These are phyloP conservation scores for Xylaria multiplex DNA, from an alignment of 2,329 filamentous ascomycete genomes.

Conservation along the genomic window DNA sequence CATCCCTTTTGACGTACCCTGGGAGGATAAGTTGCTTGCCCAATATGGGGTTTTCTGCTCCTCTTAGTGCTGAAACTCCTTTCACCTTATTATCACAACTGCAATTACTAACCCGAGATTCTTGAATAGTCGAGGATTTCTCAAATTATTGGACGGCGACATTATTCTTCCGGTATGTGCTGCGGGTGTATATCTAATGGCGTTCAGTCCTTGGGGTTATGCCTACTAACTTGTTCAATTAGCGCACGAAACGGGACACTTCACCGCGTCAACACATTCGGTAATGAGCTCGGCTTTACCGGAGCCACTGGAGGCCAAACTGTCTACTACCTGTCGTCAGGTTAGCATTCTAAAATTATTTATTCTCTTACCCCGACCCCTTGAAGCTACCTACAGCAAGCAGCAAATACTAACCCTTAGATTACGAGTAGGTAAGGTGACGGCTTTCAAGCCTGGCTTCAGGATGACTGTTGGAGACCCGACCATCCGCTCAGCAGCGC, in stretches of 20 bases:
- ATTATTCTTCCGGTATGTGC: conserved; percentile 32
- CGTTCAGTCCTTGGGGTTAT: background rate
- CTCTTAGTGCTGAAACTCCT: no score
- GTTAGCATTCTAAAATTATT: conserved; percentile 20
- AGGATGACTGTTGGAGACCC: conserved; percentile 55
- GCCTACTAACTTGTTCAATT: conserved; percentile 28
- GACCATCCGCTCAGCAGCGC: conserved; percentile 43
- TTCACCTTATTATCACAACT: no score
- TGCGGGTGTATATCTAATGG: background rate
- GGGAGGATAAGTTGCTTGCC: no score
- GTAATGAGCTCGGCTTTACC: conserved; percentile 46
- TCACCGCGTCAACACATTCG: conserved; percentile 47
- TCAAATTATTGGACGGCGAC: conserved; percentile 47
- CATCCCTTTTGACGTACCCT: no score
- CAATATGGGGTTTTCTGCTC: no score
- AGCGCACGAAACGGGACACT: conserved; percentile 47
- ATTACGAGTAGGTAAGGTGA: conserved; percentile 44
- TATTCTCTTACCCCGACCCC: background rate
- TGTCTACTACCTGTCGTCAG: conserved; percentile 54
- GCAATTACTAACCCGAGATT: no score
- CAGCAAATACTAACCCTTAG: background rate
- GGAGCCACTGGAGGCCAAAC: conserved; percentile 51
- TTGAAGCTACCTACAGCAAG: background rate
- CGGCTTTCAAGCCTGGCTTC: conserved; percentile 54
- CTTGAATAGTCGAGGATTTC: conserved; percentile 40